A percentile compares a stretch with the other conserved stretches of the same genome.
phyloP scores from a whole-genome alignment of 2,329 filamentous ascomycete genomes.

The Colletotrichum gigasporum region DNA sequence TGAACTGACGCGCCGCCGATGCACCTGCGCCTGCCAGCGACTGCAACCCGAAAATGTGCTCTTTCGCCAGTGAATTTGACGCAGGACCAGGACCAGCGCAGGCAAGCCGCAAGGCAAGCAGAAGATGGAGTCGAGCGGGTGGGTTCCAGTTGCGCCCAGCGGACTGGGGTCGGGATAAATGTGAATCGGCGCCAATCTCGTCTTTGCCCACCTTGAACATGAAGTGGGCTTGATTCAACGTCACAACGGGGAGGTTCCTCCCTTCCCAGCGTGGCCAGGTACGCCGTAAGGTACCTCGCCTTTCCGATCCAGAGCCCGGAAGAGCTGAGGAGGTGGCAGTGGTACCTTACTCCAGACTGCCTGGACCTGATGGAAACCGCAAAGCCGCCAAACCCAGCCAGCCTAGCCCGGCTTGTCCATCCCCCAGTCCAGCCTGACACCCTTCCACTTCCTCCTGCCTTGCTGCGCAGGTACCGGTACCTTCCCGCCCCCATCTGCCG shows the following conservation, averaged over 20 bases:
- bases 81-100: background rate
- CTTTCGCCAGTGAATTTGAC: background rate
- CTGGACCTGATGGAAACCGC: too few species aligned
- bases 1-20: too few species aligned
- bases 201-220: conserved; percentile 18
- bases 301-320: conserved; percentile 16
- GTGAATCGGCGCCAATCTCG: conserved; percentile 31
- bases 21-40: background rate
- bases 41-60: too few species aligned
- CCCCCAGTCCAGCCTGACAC: background rate
- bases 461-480: background rate
- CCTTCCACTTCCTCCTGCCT: background rate
- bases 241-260: conserved; percentile 19
- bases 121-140: background rate
- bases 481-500: too few species aligned
- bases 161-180: conserved; percentile 20
- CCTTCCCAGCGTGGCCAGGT: background rate
- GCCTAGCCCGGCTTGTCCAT: too few species aligned
- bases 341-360: conserved; percentile 5
- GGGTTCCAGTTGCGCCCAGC: conserved; percentile 1
- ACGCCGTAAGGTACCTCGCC: too few species aligned
- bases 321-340: conserved; percentile 3
- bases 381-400: background rate
- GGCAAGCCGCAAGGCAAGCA: too few species aligned
- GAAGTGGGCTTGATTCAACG: conserved; percentile 31